A percentile compares a stretch with the other conserved stretches of the same genome.
Conservation (phyloP, 495 filamentous ascomycete genomes). For the Collariella sp. region DNA sequence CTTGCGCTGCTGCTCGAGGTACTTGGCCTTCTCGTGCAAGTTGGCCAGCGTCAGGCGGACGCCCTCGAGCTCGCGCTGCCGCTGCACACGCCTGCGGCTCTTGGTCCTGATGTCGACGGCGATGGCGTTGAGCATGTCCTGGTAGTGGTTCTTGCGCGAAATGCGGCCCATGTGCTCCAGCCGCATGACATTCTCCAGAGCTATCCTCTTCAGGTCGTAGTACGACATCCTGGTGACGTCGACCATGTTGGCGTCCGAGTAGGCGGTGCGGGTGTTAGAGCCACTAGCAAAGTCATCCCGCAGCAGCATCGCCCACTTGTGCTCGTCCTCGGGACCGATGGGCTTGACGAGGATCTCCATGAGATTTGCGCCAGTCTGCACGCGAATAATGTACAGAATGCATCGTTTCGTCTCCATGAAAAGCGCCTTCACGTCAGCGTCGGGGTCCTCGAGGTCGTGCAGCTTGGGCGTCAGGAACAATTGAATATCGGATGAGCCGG, state of each 20-base stretch:
- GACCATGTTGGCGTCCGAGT: slow-evolving; percentile 81
- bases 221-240: slow-evolving; percentile 89
- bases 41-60: slow-evolving; percentile 75
- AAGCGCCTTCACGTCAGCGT: slow-evolving; percentile 79
- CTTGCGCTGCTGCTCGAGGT: slow-evolving; percentile 89
- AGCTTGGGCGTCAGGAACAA: slow-evolving; percentile 87
- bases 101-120: slow-evolving; percentile 95
- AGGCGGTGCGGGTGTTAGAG: slow-evolving; percentile 67
- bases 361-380: slow-evolving; percentile 84
- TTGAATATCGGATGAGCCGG: slow-evolving; percentile 82
- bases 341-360: slow-evolving; percentile 93
- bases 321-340: slow-evolving; percentile 77
- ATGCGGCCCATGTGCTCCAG: slow-evolving; percentile 81
- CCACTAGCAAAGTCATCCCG: slow-evolving; percentile 69
- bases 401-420: slow-evolving; percentile 98
- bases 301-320: slow-evolving; percentile 75
- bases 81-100: slow-evolving; percentile 81
- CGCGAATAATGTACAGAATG: slow-evolving; percentile 93
- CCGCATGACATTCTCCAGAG: slow-evolving; percentile 86
- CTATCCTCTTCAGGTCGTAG: slow-evolving; percentile 81
- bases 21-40: slow-evolving; percentile 83
- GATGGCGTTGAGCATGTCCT: slow-evolving; percentile 93
- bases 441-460: slow-evolving; percentile 85
- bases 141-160: slow-evolving; percentile 85
- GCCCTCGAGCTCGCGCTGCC: slow-evolving; percentile 82